These are phyloP conservation scores for Termitomyces sp. DNA, from an alignment of 768 basidiomycete species.

Conservation along the genomic window DNA sequence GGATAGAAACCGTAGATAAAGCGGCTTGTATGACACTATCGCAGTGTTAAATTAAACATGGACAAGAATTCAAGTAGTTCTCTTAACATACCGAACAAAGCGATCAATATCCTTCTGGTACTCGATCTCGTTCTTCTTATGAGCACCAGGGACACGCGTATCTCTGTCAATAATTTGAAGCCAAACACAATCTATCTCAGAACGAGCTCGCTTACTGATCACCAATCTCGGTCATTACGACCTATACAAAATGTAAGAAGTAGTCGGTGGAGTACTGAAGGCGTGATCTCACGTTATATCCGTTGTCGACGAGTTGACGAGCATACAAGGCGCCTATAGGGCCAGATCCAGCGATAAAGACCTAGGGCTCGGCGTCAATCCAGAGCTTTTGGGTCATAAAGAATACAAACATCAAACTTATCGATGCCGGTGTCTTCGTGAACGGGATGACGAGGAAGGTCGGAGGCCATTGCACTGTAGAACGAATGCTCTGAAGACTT, in stretches of 20 bases:
- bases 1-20: neutral
- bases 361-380: neutral
- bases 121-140: conserved; percentile 28
- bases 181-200: neutral
- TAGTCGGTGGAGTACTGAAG: neutral
- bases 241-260: neutral
- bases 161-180: neutral
- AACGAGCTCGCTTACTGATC: neutral
- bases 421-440: neutral
- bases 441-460: neutral
- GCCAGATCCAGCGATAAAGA: neutral
- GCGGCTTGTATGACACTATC: neutral
- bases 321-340: neutral
- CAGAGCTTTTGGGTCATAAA: neutral
- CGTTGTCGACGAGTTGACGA: neutral
- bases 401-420: neutral
- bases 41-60: neutral
- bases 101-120: conserved; percentile 29
- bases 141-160: conserved; percentile 8
- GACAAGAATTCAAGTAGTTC: neutral
- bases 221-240: neutral
- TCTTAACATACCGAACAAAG: conserved; percentile 15
- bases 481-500: neutral
- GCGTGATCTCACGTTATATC: neutral
- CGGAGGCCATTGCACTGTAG: neutral